These are phyloP conservation scores for Ormosia semicastrata DNA, from an alignment of 306 rosid species.

Conservation along the genomic window DNA sequence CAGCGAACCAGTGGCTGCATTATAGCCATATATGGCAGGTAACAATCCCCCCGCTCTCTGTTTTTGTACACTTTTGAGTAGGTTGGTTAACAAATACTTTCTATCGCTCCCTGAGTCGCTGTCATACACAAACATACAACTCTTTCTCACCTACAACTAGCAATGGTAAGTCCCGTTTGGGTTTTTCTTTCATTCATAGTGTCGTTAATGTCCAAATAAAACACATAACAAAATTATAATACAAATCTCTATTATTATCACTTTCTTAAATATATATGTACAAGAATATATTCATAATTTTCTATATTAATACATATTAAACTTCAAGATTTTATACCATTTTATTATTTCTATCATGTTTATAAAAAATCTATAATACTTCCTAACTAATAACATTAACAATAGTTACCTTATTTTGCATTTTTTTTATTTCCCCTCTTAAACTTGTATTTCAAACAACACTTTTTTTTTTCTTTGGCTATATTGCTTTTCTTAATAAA, in stretches of 20 bases:
- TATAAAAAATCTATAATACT: background rate
- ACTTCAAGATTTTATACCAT: background rate
- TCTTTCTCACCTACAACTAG: slow-evolving; percentile 7
- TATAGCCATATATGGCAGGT: background rate
- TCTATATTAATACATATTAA: background rate
- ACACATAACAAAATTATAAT: slow-evolving; percentile 4
- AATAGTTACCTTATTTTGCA: background rate
- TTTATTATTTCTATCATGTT: background rate
- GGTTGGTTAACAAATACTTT: slow-evolving; percentile 11
- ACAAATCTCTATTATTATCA: background rate
- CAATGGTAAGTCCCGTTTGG: background rate
- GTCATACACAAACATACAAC: background rate
- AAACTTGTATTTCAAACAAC: background rate
- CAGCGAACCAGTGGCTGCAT: background rate
- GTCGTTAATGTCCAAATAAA: background rate
- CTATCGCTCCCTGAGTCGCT: background rate
- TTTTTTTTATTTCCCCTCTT: background rate
- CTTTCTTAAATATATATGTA: background rate
- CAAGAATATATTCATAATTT: background rate
- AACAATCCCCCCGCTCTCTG: background rate
- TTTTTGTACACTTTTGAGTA: background rate
- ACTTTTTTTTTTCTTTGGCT: background rate
- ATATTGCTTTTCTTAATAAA: background rate
- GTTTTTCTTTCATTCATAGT: slow-evolving; percentile 2
- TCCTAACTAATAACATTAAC: background rate